These are phyloP conservation scores for Porphyrellus cyaneotinctus DNA, from an alignment of 768 basidiomycete genomes.

Conservation along the genomic window DNA sequence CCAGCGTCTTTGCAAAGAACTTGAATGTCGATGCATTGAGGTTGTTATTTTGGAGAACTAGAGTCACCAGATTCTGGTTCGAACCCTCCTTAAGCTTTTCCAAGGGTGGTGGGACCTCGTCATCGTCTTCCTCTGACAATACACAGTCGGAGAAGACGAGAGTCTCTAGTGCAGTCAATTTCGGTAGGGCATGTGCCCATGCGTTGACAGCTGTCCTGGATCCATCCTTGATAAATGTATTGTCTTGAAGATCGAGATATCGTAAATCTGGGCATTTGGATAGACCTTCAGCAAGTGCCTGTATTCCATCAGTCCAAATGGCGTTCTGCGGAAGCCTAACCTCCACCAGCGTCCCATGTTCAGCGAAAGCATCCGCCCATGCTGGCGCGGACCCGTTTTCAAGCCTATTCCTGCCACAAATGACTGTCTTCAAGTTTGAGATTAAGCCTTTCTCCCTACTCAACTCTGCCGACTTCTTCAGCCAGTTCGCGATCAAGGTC, in stretches of 20 bases:
- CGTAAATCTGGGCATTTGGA: constrained; percentile 60
- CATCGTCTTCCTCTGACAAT: constrained; percentile 65
- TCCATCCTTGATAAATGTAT: constrained; percentile 70
- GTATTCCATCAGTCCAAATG: constrained; percentile 89
- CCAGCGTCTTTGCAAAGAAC: constrained; percentile 63
- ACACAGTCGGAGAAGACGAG: constrained; percentile 93
- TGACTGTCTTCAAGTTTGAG: constrained; percentile 72
- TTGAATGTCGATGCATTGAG: constrained; percentile 66
- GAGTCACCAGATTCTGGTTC: constrained; percentile 66
- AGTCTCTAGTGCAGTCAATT: constrained; percentile 68
- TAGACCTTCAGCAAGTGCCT: constrained; percentile 71
- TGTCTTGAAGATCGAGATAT: constrained; percentile 90
- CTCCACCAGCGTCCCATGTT: constrained; percentile 75
- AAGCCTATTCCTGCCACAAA: constrained; percentile 95
- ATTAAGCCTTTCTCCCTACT: constrained; percentile 60
- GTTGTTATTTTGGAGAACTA: constrained; percentile 92
- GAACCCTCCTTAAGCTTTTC: constrained; percentile 61
- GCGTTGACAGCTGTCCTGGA: constrained; percentile 52
- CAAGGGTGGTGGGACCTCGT: constrained; percentile 67
- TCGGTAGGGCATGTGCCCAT: constrained; percentile 60
- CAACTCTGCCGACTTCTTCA: constrained; percentile 69
- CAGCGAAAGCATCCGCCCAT: constrained; percentile 88
- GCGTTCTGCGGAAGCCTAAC: constrained; percentile 98
- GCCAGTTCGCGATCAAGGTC: constrained; percentile 75
- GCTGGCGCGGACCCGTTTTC: constrained; percentile 81